Evolutionary conservation across 148 eudicot genomes (phyloP), one percentile per base, ranked within the genome.

Genomic region (Selenicereus undatus): DNA sequence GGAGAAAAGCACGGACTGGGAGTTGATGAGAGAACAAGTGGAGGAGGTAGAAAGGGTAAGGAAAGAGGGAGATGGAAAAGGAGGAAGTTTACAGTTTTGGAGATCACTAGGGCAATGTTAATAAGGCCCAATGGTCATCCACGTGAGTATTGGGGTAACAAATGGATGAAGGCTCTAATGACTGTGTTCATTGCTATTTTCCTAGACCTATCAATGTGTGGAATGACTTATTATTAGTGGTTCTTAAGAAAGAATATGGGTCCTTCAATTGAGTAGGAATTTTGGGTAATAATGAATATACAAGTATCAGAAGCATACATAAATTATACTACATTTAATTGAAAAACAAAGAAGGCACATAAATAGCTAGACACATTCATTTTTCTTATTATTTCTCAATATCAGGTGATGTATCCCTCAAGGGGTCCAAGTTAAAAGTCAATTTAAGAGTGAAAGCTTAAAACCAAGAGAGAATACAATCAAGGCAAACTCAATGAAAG

Each of bases 131-230:
- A 94, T 81, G 96, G 90, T 72, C 92, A 94, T 77, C 94, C 98
- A 4, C 86, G 89, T 11, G 52, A 80, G 60, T 36, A 83, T 76
- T 90, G 92, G 89, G 91, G 83, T 9, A 90, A 92, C 39, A 85
- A 82, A 51, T 90, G 89, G 90, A 90, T 84, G 90, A 86, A 90
- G 96, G 96, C 13, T 90, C 86, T 50, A 87, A 82, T 75, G 97
- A 93, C 60, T 93, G 97, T 77, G 82, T 88, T 8, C 96, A 94
- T 76, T 94, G 98, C 94, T 93, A 95, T 81, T 35, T 91, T 88
- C 97, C 97, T 0, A 93, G 97, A 3, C 95, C 97, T 0, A 76
- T 93, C 36, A 95, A 93, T 80, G 54, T 80, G 0, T 93, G 98
- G 95, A 93, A 85, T 73, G 91, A 91, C 74, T 80, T 93, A 71